phyloP scores from a whole-genome alignment of 345 rosid genomes.

The Laguncularia racemosa region DNA sequence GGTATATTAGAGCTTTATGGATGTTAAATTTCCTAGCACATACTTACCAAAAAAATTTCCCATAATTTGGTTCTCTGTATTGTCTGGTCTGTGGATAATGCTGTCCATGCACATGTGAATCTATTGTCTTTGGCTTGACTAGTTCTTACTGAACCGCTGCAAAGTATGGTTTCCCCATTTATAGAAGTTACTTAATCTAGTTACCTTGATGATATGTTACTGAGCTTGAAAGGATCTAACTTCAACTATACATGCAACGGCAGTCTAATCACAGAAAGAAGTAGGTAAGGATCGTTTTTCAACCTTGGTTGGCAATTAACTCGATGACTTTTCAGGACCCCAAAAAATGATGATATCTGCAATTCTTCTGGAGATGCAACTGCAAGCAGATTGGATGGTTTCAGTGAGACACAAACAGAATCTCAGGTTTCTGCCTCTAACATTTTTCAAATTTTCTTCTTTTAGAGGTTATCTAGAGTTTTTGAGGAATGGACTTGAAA shows the following conservation, averaged over 20 bases:
- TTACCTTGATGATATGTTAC: no score
- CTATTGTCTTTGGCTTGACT: background rate
- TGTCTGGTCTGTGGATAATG: background rate
- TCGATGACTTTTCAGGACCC: conserved; percentile 26
- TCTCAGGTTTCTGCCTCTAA: conserved; percentile 65
- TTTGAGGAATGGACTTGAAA: background rate
- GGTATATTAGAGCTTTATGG: conserved; percentile 27
- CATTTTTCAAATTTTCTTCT: background rate
- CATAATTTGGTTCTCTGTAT: background rate
- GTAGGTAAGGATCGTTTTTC: background rate
- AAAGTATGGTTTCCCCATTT: no score
- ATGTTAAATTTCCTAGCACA: background rate
- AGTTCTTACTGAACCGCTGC: no score
- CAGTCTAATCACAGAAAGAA: no score
- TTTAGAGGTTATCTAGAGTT: background rate
- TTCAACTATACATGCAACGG: no score
- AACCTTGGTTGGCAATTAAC: conserved; percentile 2
- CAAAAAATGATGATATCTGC: conserved; percentile 30
- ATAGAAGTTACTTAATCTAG: no score
- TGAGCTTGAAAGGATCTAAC: no score
- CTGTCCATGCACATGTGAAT: background rate
- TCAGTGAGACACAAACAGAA: conserved; percentile 95
- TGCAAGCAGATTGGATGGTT: conserved; percentile 41
- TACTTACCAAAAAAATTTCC: no score
- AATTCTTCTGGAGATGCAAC: conserved; percentile 28